Evolutionary conservation across 164 flowering plant species (phyloP), one percentile per base, ranked within the genome.

Genomic region (Macadamia integrifolia): DNA sequence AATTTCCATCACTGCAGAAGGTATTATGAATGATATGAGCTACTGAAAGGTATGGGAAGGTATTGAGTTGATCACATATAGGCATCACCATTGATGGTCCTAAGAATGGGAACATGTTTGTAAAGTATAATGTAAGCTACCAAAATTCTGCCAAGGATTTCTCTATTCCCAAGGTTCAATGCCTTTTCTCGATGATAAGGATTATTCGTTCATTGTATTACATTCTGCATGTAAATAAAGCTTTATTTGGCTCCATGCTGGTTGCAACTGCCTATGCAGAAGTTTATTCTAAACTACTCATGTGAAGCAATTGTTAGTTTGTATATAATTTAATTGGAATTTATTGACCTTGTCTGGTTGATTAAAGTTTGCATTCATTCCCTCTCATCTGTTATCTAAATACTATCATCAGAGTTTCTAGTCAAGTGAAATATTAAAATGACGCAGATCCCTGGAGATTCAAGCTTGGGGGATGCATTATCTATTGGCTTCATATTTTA

Each of bases 81-180:
- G 3, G 15, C 6, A 62, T 66, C 15, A 6, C 32, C 31, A 44
- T 28, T 63, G 50, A 46, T 46, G 50, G 50, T 46, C 46, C 46
- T 53, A 32, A 43, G 70, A 58, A 61, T 9, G 55, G 65, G 66
- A 43, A 32, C 58, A 10, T 71, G 66, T 75, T 58, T 49, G 69
- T 75, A 79, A 58, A 10, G 56, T 64, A 58, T 32, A 67, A 68
- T 70, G 71, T 76, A 72, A 44, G 58, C 71, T 35, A 66, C 65
- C 74, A 28, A 53, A 23, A 73, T 73, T 56, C 65, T 66, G 10
- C 61, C 49, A 49, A 64, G 32, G 43, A 53, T 61, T 52, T 62
- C 49, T 50, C 28, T 50, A 28, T 69, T 66, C 23, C 59, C 46
- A 18, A 58, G 68, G 75, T 74, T 70, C 17, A 49, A 63, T 50